A percentile compares a stretch with the other conserved stretches of the same genome.
These are phyloP conservation scores for Eleusine indica DNA, from an alignment of 176 grass and related monocot genomes.

Conservation along the genomic window DNA sequence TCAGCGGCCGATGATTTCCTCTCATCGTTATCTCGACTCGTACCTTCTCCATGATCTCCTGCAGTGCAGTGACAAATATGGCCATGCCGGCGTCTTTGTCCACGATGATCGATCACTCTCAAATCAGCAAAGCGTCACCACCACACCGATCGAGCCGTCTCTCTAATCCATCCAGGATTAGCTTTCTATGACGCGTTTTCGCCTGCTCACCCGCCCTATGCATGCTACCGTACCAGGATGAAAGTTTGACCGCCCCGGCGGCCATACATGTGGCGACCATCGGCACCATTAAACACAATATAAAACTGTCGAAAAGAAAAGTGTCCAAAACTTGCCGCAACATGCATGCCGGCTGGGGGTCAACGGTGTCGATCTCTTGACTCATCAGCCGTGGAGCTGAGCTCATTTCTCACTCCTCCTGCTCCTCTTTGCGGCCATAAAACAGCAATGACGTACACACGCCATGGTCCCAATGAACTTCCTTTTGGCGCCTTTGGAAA, in stretches of 20 bases:
- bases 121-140: constrained; percentile 1
- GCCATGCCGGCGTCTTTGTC: neutral
- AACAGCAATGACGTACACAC: too few species aligned
- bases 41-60: neutral
- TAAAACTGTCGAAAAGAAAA: neutral
- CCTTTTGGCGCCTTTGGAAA: too few species aligned
- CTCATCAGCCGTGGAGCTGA: too few species aligned
- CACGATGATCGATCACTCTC: neutral
- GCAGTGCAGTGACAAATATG: too few species aligned
- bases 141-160: neutral
- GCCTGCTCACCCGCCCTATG: neutral
- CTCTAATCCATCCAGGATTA: neutral
- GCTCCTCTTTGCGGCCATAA: too few species aligned
- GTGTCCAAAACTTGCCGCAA: neutral
- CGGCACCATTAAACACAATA: neutral
- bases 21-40: constrained; percentile 15
- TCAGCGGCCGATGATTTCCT: neutral
- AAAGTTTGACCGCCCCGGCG: neutral
- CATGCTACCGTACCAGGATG: neutral
- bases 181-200: constrained; percentile 38
- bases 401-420: too few species aligned
- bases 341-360: neutral
- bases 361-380: too few species aligned
- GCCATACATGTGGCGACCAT: neutral
- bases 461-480: too few species aligned